Evolutionary conservation across 2,329 filamentous ascomycete genomes (phyloP), one percentile per base, ranked within the genome.

Genomic region (Tetracladium maxilliforme): DNA sequence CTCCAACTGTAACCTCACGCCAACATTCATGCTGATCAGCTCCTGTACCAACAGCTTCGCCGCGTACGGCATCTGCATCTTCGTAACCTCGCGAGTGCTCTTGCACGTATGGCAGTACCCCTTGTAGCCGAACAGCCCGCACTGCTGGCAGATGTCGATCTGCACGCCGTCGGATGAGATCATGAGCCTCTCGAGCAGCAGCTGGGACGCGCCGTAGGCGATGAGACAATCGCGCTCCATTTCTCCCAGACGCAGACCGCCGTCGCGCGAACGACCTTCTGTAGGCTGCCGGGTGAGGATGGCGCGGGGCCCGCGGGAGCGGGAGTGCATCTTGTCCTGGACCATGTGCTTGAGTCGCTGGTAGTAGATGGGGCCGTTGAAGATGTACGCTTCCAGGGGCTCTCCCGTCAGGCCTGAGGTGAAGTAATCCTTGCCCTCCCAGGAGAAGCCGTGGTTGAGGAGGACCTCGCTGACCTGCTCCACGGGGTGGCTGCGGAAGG

Each of bases 271-370:
- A 40, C 90, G 73, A 61, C 90, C 90, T 57, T 98, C 90, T 0
- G 87, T 98, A 1, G 90, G 90, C 49, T 98, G 90, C 7, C 90
- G 74, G 1, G 90, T 98, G 14, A 98, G 64, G 35, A 93, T 90
- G 14, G 87, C 87, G 9, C 81, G 69, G 0, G 90, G 92, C 1
- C 92, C 92, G 10, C 83, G 76, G 3, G 87, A 75, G 33, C 90
- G 82, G 16, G 82, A 87, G 55, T 98, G 90, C 90, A 98, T 95
- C 58, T 98, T 98, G 49, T 98, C 90, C 51, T 95, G 86, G 4
- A 98, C 90, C 90, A 98, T 98, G 64, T 98, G 90, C 67, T 98
- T 98, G 36, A 98, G 70, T 38, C 93, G 92, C 60, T 98, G 90
- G 60, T 98, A 98, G 61, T 93, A 98, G 52, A 98, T 98, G 8